Evolutionary conservation across 2,329 filamentous ascomycete genomes (phyloP).

Genomic region (Mycosphaerella sp.): DNA sequence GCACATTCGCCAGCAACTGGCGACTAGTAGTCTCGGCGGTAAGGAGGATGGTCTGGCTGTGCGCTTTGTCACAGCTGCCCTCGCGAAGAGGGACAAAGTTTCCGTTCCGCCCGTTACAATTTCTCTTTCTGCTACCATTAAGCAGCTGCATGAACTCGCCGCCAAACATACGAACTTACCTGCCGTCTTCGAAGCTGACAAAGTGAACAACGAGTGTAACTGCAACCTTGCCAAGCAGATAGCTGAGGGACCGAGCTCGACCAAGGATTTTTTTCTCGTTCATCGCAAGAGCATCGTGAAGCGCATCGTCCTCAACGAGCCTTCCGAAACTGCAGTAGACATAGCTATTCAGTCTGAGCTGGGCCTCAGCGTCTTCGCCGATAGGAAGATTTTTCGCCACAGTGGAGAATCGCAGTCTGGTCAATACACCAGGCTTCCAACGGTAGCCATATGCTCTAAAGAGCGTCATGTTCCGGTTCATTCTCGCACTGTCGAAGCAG

Average conservation of each 20-base stretch:
- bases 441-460: slow-evolving; percentile 21
- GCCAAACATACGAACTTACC: slow-evolving; percentile 22
- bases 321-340: slow-evolving; percentile 11
- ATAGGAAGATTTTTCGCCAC: slow-evolving; percentile 15
- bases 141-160: slow-evolving; percentile 24
- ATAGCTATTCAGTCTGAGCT: slow-evolving; percentile 3
- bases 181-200: slow-evolving; percentile 4
- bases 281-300: slow-evolving; percentile 23
- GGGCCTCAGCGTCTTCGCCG: slow-evolving; percentile 2
- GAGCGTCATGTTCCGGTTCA: slow-evolving; percentile 17
- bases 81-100: slow-evolving; percentile 20
- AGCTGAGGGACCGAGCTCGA: slow-evolving; percentile 14
- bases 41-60: slow-evolving; percentile 15
- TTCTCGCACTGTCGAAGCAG: slow-evolving; percentile 11
- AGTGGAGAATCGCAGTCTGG: slow-evolving; percentile 9
- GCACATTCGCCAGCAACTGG: slow-evolving; percentile 4
- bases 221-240: slow-evolving; percentile 27
- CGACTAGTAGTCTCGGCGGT: background rate
- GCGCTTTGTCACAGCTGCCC: slow-evolving; percentile 29
- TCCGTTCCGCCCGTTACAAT: slow-evolving; percentile 16
- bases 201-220: slow-evolving; percentile 25
- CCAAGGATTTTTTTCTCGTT: slow-evolving; percentile 21
- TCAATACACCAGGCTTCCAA: slow-evolving; percentile 12
- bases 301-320: slow-evolving; percentile 5
- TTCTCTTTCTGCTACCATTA: slow-evolving; percentile 18